Conservation (phyloP, 1,139 yeast species). For the Dujonia santamariae region DNA sequence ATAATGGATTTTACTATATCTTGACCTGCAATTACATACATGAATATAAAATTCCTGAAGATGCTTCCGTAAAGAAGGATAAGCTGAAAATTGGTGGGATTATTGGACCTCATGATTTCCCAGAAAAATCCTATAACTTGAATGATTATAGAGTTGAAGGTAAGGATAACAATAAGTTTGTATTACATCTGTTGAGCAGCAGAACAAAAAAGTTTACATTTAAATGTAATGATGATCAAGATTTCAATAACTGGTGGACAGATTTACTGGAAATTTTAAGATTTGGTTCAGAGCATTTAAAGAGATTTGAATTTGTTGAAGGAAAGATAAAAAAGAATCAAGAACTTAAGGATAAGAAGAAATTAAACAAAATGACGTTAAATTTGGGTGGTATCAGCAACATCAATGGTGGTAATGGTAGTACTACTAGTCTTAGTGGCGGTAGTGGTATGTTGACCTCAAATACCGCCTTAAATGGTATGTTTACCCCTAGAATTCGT, state of each 20-base stretch:
- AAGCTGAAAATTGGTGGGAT: slow-evolving; percentile 35
- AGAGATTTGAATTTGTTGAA: slow-evolving; percentile 34
- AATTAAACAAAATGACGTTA: slow-evolving; percentile 3
- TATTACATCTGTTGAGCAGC: slow-evolving; percentile 27
- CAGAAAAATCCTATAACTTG: slow-evolving; percentile 42
- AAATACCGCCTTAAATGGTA: slow-evolving; percentile 17
- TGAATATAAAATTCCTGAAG: slow-evolving; percentile 31
- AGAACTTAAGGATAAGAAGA: slow-evolving; percentile 13
- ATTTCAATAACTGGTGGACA: slow-evolving; percentile 34
- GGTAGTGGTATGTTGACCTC: too few relatives aligned
- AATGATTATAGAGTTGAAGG: slow-evolving; percentile 34
- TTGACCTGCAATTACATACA: slow-evolving; percentile 46
- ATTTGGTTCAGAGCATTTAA: slow-evolving; percentile 32
- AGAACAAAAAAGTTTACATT: slow-evolving; percentile 33
- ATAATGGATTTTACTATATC: slow-evolving; percentile 36
- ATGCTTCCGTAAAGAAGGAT: slow-evolving; percentile 15
- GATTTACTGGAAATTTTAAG: slow-evolving; percentile 39
- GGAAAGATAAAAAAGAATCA: slow-evolving; percentile 22
- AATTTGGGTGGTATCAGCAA: slow-evolving; percentile 2
- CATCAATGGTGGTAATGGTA: background rate
- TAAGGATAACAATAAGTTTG: slow-evolving; percentile 38
- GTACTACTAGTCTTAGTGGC: background rate
- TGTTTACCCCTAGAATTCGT: slow-evolving; percentile 37
- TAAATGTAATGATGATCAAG: slow-evolving; percentile 31
- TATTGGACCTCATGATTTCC: slow-evolving; percentile 40